Base-by-base conservation (phyloP, 805 yeast genomes). In the Candida jianshihensis region DNA sequence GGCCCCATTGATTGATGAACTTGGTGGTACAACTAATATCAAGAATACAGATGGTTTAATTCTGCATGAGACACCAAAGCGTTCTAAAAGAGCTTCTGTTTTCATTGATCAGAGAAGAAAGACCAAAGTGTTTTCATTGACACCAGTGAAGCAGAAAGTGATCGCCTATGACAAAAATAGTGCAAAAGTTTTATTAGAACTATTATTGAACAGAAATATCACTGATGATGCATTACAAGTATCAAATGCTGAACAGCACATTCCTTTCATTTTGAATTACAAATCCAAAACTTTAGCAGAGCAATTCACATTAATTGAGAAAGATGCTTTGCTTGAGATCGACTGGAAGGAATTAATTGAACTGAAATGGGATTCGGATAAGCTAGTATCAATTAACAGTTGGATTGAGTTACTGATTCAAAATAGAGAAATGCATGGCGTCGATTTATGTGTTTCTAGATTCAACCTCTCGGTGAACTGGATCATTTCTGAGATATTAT, bases 331-430 rank as follows among this genome's bases (percentile, higher is more conserved):
- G 17, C 70, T 75, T 35, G 96, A 87, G 50, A 71, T 92, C 27
- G 97, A 90, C 56, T 90, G 97, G 97, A 80, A 78, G 49, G 96
- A 87, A 46, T 67, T 90, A 30, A 68, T 89, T 30, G 89, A 86
- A 43, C 61, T 84, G 43, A 70, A 75, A 33, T 82, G 95, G 87
- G 73, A 75, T 35, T 51, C 55, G 2, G 72, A 73, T 40, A 75
- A 77, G 25, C 57, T 82, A 33, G 72, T 70, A 1, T 81, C 88
- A 1, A 79, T 78, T 17, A 78, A 76, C 44, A 84, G 92, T 49
- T 92, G 98, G 98, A 61, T 88, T 19, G 81, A 77, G 43, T 68
- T 85, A 24, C 64, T 89, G 37, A 71, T 78, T 17, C 74, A 77
- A 55, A 71, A 75, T 47, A 63, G 64, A 47, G 54, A 62, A 22